Evolutionary conservation across 2,329 filamentous ascomycete genomes (phyloP).

Genomic region (Cladosporium austrohemisphaericum): DNA sequence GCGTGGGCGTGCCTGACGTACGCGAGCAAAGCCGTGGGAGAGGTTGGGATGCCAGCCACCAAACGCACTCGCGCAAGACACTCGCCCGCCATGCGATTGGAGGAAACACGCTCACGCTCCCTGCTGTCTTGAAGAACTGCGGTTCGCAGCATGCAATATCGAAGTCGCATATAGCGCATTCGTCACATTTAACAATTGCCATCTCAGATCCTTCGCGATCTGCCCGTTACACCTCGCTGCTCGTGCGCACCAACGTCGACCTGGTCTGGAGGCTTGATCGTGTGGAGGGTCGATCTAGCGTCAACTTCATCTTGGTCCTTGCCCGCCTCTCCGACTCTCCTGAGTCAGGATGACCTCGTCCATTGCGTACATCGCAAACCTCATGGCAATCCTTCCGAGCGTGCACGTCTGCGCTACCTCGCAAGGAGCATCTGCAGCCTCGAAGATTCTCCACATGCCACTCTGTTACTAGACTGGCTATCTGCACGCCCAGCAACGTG

Average conservation of each 20-base stretch:
- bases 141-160: conserved; percentile 11
- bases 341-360: conserved; percentile 11
- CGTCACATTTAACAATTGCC: background rate
- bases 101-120: background rate
- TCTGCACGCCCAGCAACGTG: too few relatives aligned
- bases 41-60: conserved; percentile 9
- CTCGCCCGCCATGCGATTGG: background rate
- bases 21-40: background rate
- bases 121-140: conserved; percentile 13
- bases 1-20: background rate
- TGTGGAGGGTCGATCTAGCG: too few relatives aligned
- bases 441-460: too few relatives aligned
- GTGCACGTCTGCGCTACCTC: too few relatives aligned
- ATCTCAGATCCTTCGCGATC: background rate
- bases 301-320: background rate
- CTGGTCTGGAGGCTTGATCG: too few relatives aligned
- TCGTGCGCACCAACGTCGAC: background rate
- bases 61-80: conserved; percentile 1
- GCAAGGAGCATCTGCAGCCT: too few relatives aligned
- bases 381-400: too few relatives aligned
- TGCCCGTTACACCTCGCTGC: background rate
- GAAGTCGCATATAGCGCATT: background rate
- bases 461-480: too few relatives aligned
- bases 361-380: too few relatives aligned
- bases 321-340: background rate